Base-by-base conservation (phyloP, 2,329 filamentous ascomycete species). In the Cercospora citrullina region DNA sequence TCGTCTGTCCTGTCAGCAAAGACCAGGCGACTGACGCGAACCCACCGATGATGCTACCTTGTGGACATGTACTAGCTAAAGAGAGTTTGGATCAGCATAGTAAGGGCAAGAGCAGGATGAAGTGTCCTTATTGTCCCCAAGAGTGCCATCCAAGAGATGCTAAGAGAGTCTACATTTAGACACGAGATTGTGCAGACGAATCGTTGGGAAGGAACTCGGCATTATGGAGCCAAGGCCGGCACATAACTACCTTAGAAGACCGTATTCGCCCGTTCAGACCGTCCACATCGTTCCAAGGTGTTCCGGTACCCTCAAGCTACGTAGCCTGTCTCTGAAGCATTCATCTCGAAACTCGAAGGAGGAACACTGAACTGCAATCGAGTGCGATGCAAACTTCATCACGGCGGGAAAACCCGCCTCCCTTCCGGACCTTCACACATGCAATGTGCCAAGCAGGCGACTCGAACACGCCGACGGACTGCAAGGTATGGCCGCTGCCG, bases 1-100 rank as follows among this genome's bases (percentile, higher is more conserved):
- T 99, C 77, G 95, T 99, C 51, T 99, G 95, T 77, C 95, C 95
- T 0, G 95, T 99, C 5, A 94, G 91, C 75, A 98, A 98, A 79
- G 95, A 97, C 77, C 95, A 99, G 80, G 93, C 91, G 0, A 99
- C 94, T 0, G 93, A 96, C 75, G 82, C 86, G 26, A 99, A 99
- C 78, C 95, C 95, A 10, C 93, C 95, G 1, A 96, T 98, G 91
- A 95, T 97, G 87, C 89, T 99, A 77, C 91, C 92, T 0, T 99
- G 95, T 77, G 94, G 95, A 5, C 95, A 99, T 81, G 94, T 97
- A 63, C 90, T 99, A 68, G 94, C 93, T 18, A 87, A 89, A 71
- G 94, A 97, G 76, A 93, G 90, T 36, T 82, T 99, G 61, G 87
- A 91, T 68, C 89, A 89, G 76, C 84, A 98, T 51, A 89, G 89